Evolutionary conservation across 148 eudicot genomes (phyloP), one percentile per base, ranked within the genome.

Genomic region (Tetragonia tetragonoides): DNA sequence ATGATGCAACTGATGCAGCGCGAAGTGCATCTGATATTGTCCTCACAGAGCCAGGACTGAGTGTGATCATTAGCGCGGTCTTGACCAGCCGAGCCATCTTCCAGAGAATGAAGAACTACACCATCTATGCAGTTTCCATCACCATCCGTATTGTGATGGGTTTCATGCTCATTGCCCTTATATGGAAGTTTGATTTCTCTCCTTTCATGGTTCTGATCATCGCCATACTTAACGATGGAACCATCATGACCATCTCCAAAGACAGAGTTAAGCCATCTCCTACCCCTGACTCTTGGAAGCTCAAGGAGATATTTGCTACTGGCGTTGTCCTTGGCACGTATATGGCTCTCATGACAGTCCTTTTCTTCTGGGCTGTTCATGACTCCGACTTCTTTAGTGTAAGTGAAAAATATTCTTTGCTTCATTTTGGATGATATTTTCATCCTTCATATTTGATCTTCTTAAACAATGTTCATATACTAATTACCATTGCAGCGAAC

Each of bases 1-100:
- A 87, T n/a, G 94, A 92, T 84, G 97, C 97, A 61, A 92, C 97
- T 2, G 97, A 92, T 75, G 97, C 97, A n/a, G 97, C 97, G 7
- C 77, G 97, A 44, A 72, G 97, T 76, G 94, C 97, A 78, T 92
- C 97, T 0, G 97, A 92, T 75, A 92, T 92, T 39, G 97, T 90
- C 54, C 80, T 92, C 24, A 92, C 97, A 0, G 92, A 92, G 76
- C 94, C 97, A 10, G 97, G 97, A 64, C 80, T 92, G 11, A 90
- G 97, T 81, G 97, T 92, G 80, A 90, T 92, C 54, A 83, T 90
- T 18, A 88, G 94, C 47, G 96, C 96, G 0, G 91, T 89, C 47
- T 66, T 89, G 79, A 89, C 91, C 10, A 89, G 93, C 78, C 76
- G 96, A 67, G 96, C 94, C 66, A 90, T 90, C 42, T 90, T 90